Percentiles rank a stretch among this genome's conserved stretches.
phyloP scores from a whole-genome alignment of 2,329 filamentous ascomycete species.

The Sclerotinia minor region DNA sequence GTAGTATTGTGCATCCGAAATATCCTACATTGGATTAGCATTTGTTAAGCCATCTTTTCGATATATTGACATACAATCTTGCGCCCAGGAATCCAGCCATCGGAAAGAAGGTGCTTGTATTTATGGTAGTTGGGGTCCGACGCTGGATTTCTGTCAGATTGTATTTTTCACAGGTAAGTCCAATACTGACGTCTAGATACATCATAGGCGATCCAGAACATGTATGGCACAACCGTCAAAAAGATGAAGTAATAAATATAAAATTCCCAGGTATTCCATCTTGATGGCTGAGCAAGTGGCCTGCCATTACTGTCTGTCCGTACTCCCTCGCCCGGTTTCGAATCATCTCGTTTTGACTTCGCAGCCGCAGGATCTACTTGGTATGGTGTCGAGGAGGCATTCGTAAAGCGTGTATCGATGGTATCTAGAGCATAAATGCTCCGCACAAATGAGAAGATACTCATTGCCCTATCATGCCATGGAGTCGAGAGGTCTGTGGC shows the following conservation, averaged over 20 bases:
- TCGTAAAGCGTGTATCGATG: constrained; percentile 71
- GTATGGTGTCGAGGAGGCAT: constrained; percentile 67
- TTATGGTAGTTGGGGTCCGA: constrained; percentile 78
- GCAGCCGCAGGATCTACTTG: constrained; percentile 47
- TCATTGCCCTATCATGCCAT: constrained; percentile 33
- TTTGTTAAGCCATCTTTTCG: background rate
- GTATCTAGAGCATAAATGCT: constrained; percentile 66
- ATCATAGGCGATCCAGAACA: constrained; percentile 88
- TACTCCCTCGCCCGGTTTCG: constrained; percentile 37
- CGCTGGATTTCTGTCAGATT: constrained; percentile 51
- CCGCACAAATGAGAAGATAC: constrained; percentile 46
- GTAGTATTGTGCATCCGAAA: constrained; percentile 84
- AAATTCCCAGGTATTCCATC: constrained; percentile 88
- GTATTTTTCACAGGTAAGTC: background rate
- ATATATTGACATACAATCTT: constrained; percentile 65
- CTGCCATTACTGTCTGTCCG: constrained; percentile 45
- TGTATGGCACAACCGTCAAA: constrained; percentile 67
- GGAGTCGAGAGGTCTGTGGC: background rate
- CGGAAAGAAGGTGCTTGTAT: constrained; percentile 68
- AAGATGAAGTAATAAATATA: constrained; percentile 76
- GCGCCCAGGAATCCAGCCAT: constrained; percentile 89
- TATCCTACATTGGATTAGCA: constrained; percentile 59
- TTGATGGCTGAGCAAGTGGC: constrained; percentile 59
- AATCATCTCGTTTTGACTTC: constrained; percentile 36
- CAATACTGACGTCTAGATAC: constrained; percentile 73